Conservation (phyloP, 2,329 filamentous ascomycete genomes). For the Cephalotrichum gorgonifer region DNA sequence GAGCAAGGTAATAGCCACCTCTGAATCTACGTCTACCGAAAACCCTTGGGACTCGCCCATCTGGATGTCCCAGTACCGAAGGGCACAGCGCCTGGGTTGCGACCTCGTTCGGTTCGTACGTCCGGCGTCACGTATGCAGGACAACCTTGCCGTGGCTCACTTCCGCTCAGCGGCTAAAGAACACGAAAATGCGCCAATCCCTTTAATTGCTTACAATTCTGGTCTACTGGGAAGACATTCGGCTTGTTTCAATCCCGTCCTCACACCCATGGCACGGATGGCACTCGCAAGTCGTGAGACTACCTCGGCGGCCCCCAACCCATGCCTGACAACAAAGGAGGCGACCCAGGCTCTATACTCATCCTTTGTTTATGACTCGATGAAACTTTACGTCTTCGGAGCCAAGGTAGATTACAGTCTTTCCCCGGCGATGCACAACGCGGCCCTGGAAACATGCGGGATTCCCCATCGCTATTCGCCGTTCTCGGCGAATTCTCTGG, state of each 20-base stretch:
- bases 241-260: conserved; percentile 53
- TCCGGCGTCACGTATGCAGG: conserved; percentile 43
- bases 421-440: conserved; percentile 69
- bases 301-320: conserved; percentile 5
- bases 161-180: conserved; percentile 39
- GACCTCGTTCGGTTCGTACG: conserved; percentile 52
- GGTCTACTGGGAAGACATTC: conserved; percentile 53
- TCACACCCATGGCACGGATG: conserved; percentile 31
- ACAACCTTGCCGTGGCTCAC: conserved; percentile 50
- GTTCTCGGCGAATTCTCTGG: conserved; percentile 50
- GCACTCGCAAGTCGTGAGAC: background rate
- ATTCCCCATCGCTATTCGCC: conserved; percentile 60
- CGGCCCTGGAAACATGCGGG: conserved; percentile 56
- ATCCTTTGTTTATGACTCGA: conserved; percentile 55
- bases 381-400: conserved; percentile 68
- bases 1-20: conserved; percentile 52
- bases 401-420: conserved; percentile 61
- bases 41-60: conserved; percentile 45
- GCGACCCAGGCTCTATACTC: conserved; percentile 56
- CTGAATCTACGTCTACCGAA: conserved; percentile 23
- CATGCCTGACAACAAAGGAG: conserved; percentile 46
- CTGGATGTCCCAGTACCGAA: conserved; percentile 47
- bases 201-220: conserved; percentile 51
- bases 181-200: conserved; percentile 14
- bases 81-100: conserved; percentile 46